Percentiles rank a stretch among this genome's conserved stretches.
These are phyloP conservation scores for Trypanosoma conorhini DNA, from an alignment of 208 protist species.

Conservation along the genomic window DNA sequence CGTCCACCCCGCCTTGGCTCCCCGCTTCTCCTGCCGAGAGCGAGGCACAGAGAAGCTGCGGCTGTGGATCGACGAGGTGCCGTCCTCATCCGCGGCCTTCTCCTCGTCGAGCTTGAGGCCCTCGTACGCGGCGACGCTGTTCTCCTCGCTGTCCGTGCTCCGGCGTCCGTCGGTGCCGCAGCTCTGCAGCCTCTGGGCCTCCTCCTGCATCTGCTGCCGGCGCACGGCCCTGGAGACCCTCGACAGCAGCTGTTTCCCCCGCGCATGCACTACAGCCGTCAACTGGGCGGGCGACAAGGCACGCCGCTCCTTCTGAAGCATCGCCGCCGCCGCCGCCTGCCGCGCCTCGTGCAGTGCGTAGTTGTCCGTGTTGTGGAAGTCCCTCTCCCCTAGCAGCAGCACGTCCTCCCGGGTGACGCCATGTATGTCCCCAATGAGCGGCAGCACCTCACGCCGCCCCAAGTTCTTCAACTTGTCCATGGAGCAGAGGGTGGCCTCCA, in stretches of 20 bases:
- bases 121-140: not conserved
- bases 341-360: conserved; percentile 39
- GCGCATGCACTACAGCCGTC: conserved; percentile 30
- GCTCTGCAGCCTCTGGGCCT: not conserved
- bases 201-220: not conserved
- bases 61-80: too few relatives aligned
- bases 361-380: conserved; percentile 49
- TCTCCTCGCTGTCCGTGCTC: not conserved
- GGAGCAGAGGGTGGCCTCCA: not conserved
- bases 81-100: not conserved
- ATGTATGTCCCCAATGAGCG: conserved; percentile 42
- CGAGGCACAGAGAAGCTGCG: not conserved
- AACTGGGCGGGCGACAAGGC: conserved; percentile 24
- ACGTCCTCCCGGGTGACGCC: conserved; percentile 44
- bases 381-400: conserved; percentile 23
- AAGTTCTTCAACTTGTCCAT: not conserved
- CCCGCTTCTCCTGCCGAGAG: not conserved
- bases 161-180: too few relatives aligned
- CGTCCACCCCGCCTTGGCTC: not conserved
- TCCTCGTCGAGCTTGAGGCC: not conserved
- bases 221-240: too few relatives aligned
- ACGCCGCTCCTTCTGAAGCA: conserved; percentile 12
- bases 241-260: conserved; percentile 30
- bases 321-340: not conserved
- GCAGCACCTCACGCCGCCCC: not conserved